Evolutionary conservation across 345 rosid species (phyloP).

Genomic region (Carallia pectinifolia): DNA sequence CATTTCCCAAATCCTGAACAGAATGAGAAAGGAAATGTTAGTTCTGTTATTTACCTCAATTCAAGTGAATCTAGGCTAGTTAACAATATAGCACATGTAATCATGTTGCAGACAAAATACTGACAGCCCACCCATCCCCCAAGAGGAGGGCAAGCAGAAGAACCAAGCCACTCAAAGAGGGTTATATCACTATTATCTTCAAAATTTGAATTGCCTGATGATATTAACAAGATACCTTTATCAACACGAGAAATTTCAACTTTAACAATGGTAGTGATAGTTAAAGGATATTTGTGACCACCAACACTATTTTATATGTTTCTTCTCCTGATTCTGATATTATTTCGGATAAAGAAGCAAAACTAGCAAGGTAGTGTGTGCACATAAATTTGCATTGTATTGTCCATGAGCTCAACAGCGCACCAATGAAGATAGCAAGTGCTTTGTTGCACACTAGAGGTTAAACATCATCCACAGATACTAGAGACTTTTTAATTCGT

Average conservation of each 20-base stretch:
- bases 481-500: not conserved
- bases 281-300: not conserved
- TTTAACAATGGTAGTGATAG: no score
- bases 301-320: not conserved
- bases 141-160: no score
- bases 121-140: not conserved
- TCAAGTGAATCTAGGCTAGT: not conserved
- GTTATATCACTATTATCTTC: no score
- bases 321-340: not conserved
- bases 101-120: not conserved
- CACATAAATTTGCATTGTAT: not conserved
- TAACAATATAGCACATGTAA: no score
- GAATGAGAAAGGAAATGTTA: not conserved
- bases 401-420: not conserved
- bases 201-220: no score
- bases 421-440: no score
- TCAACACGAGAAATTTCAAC: no score
- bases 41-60: not conserved
- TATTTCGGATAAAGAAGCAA: not conserved
- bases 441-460: no score
- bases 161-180: no score
- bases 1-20: conserved; percentile 48
- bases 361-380: no score
- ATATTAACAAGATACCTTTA: no score
- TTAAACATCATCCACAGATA: no score